Percentiles rank a stretch among this genome's conserved stretches.
Evolutionary conservation across 169 alveolate species (phyloP).

Genomic region (Perkinsus chesapeaki): DNA sequence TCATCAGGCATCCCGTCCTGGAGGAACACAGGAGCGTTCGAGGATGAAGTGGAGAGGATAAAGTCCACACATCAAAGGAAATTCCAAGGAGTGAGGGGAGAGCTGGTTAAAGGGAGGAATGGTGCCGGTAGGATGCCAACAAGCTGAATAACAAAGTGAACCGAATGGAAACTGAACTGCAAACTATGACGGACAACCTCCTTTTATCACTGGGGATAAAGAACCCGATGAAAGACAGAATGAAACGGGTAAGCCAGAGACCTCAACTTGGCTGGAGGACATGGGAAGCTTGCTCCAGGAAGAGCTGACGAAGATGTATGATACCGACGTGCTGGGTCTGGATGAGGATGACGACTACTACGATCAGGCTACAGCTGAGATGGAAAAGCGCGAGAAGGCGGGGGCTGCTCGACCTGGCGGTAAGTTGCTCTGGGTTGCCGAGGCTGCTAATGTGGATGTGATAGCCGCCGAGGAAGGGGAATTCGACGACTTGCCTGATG

Average conservation of each 20-base stretch:
- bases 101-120: not conserved
- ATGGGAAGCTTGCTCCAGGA: not conserved
- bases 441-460: not conserved
- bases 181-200: not conserved
- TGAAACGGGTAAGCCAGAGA: not conserved
- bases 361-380: not conserved
- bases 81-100: not conserved
- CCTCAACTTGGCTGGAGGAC: not conserved
- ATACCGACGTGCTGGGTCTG: not conserved
- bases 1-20: not conserved
- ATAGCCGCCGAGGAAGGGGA: not conserved
- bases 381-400: not conserved
- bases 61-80: not conserved
- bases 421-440: not conserved
- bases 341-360: not conserved
- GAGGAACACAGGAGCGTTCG: not conserved
- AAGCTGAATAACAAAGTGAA: not conserved
- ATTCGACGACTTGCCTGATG: not conserved
- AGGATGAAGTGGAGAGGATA: not conserved
- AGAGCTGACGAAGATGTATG: not conserved
- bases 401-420: not conserved
- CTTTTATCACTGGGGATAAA: not conserved
- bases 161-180: not conserved
- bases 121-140: not conserved
- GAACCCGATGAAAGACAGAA: not conserved